These are phyloP conservation scores for Hysterium pulicare DNA, from an alignment of 2,329 filamentous ascomycete genomes.

Conservation along the genomic window DNA sequence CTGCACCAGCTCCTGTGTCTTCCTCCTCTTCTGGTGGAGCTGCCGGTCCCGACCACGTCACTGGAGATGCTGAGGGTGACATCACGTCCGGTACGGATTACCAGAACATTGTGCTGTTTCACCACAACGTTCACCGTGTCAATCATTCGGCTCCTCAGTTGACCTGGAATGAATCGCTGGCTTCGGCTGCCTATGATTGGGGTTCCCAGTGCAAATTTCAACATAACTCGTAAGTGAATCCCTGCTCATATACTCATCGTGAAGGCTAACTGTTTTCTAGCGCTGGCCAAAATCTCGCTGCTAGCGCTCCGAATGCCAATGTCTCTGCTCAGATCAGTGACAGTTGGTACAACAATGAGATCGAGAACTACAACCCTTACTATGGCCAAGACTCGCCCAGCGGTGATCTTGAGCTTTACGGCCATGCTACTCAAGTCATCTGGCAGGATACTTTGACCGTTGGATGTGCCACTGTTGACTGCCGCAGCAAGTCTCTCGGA, in stretches of 20 bases:
- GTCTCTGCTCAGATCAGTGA: constrained; percentile 69
- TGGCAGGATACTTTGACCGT: constrained; percentile 38
- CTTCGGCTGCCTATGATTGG: constrained; percentile 62
- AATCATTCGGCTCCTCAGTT: constrained; percentile 72
- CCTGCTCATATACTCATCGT: not conserved
- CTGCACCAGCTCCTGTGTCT: not conserved
- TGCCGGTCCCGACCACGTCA: constrained; percentile 10
- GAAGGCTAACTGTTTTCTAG: constrained; percentile 15
- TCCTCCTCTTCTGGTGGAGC: constrained; percentile 2
- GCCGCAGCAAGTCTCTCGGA: constrained; percentile 13
- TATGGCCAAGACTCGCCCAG: constrained; percentile 45
- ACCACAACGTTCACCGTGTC: constrained; percentile 82
- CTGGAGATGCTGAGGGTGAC: constrained; percentile 18
- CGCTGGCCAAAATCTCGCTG: constrained; percentile 78
- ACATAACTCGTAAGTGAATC: constrained; percentile 53
- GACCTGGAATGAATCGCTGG: constrained; percentile 63
- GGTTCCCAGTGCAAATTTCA: constrained; percentile 71
- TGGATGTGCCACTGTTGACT: constrained; percentile 33
- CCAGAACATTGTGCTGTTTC: constrained; percentile 48
- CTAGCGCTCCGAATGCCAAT: constrained; percentile 54
- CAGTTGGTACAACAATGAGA: constrained; percentile 86
- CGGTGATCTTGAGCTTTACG: constrained; percentile 46
- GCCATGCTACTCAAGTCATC: constrained; percentile 37
- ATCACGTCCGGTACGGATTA: constrained; percentile 26
- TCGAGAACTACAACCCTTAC: constrained; percentile 52